phyloP scores from a whole-genome alignment of 192 early-diverging fungal species.

The Mortierella hygrophila region DNA sequence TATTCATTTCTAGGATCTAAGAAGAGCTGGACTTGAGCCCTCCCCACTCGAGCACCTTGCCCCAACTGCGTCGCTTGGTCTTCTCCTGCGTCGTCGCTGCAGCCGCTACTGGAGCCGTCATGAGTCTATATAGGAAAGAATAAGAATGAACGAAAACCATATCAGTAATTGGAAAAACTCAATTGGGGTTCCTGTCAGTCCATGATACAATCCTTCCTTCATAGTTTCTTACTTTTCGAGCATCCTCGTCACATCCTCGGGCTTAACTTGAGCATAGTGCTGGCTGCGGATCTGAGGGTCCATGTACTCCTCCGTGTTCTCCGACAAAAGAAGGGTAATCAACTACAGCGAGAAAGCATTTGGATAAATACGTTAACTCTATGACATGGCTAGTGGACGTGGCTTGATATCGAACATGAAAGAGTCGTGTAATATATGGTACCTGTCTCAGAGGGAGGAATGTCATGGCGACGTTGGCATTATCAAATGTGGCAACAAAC shows the following conservation, averaged over 20 bases:
- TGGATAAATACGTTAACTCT: neutral
- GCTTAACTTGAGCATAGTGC: conserved; percentile 75
- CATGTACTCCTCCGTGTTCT: conserved; percentile 85
- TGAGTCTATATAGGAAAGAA: conserved; percentile 15
- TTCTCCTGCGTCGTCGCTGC: conserved; percentile 38
- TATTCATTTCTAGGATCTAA: neutral
- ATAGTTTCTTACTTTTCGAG: conserved; percentile 83
- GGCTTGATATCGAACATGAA: neutral
- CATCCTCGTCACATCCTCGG: conserved; percentile 71
- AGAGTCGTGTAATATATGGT: neutral
- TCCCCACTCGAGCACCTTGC: conserved; percentile 55
- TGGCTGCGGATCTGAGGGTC: conserved; percentile 71
- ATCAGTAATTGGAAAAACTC: neutral
- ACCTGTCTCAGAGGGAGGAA: conserved; percentile 85
- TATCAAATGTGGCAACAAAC: conserved; percentile 76
- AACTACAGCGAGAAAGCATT: conserved; percentile 55
- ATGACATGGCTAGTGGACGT: neutral
- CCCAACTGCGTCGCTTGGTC: conserved; percentile 49
- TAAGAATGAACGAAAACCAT: neutral
- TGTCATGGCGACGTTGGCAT: conserved; percentile 72
- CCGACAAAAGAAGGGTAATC: conserved; percentile 72
- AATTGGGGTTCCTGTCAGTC: neutral
- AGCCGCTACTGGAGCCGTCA: conserved; percentile 44
- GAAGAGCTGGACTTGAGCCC: conserved; percentile 48
- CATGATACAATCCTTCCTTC: neutral